phyloP scores from a whole-genome alignment of 2,329 filamentous ascomycete species.

The Dryadomyces quercus-mongolicae region DNA sequence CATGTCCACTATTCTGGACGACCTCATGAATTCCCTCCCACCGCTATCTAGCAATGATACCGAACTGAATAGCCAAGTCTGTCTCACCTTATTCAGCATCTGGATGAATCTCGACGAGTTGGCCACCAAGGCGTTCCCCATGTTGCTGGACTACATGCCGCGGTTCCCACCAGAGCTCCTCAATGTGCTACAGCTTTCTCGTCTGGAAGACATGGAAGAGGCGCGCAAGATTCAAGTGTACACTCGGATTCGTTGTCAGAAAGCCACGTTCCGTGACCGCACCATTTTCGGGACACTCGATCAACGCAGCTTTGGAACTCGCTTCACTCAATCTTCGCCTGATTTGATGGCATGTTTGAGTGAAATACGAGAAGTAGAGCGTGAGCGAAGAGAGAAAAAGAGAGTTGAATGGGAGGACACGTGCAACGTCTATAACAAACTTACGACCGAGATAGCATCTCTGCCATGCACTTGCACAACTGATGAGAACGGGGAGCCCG shows the following conservation, averaged over 20 bases:
- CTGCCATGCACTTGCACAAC: slow-evolving; percentile 20
- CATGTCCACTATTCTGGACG: neutral
- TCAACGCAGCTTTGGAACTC: slow-evolving; percentile 30
- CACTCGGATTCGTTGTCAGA: slow-evolving; percentile 24
- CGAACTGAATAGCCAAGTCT: slow-evolving; percentile 36
- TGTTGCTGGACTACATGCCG: slow-evolving; percentile 40
- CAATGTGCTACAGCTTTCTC: slow-evolving; percentile 40
- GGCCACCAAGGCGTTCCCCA: slow-evolving; percentile 27
- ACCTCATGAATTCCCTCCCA: neutral
- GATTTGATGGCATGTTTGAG: slow-evolving; percentile 12
- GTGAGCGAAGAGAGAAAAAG: slow-evolving; percentile 14
- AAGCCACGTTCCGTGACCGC: slow-evolving; percentile 11
- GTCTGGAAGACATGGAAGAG: slow-evolving; percentile 32
- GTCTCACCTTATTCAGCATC: slow-evolving; percentile 42
- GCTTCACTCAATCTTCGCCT: slow-evolving; percentile 27
- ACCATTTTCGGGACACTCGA: slow-evolving; percentile 35
- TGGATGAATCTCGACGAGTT: slow-evolving; percentile 49
- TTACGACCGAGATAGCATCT: slow-evolving; percentile 16
- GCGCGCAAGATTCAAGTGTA: slow-evolving; percentile 38
- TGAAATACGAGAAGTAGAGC: slow-evolving; percentile 16
- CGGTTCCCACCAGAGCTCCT: slow-evolving; percentile 36
- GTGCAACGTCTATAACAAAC: slow-evolving; percentile 18
- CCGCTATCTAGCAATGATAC: slow-evolving; percentile 28
- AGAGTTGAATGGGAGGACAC: slow-evolving; percentile 21
- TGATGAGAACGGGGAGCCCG: slow-evolving; percentile 13